Evolutionary conservation across 371 early-diverging fungal species (phyloP), one percentile per base, ranked within the genome.

Genomic region (Rhizopus sp.): DNA sequence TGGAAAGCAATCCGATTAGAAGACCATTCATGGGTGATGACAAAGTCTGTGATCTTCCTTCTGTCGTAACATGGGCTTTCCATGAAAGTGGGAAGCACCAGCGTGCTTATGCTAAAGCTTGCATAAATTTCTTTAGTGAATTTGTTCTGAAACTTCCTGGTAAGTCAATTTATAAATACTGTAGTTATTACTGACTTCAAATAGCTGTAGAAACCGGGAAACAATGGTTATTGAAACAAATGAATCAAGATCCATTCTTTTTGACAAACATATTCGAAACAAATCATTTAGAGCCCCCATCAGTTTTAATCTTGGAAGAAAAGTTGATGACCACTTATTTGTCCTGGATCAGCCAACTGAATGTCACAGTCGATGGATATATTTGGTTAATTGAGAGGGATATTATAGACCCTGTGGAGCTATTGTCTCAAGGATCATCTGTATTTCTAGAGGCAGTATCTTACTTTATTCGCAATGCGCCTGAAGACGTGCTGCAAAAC

Each of bases 61-160:
- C 64, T 12, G 50, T 90, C 1, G 74, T 87, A 1, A 47, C 67
- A 3, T 93, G 90, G 89, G 33, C 87, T 7, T 81, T 91, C 38
- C 61, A 50, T 3, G 81, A 91, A 60, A 77, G 80, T 1, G 74
- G 82, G 0, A 55, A 68, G 16, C 48, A 60, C 2, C 87, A 88
- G 44, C 62, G 77, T 7, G 77, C 76, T 12, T 92, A 90, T 62
- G 79, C 89, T 1, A 84, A 74, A 42, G 66, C 73, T 4, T 89
- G 90, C 61, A 77, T 88, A 55, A 69, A 64, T 2, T 70, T 77
- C 39, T 75, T 75, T 42, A 37, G 50, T 8, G 75, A 77, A 32
- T 77, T 80, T 53, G 77, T 75, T 0, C 45, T 31, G 12, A 42
- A 44, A 12, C 30, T 66, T 13, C 68, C 66, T 45, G 62, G 63